A percentile compares a stretch with the other conserved stretches of the same genome.
These are phyloP conservation scores for Babesia bigemina DNA, from an alignment of 169 alveolate species.

Conservation along the genomic window DNA sequence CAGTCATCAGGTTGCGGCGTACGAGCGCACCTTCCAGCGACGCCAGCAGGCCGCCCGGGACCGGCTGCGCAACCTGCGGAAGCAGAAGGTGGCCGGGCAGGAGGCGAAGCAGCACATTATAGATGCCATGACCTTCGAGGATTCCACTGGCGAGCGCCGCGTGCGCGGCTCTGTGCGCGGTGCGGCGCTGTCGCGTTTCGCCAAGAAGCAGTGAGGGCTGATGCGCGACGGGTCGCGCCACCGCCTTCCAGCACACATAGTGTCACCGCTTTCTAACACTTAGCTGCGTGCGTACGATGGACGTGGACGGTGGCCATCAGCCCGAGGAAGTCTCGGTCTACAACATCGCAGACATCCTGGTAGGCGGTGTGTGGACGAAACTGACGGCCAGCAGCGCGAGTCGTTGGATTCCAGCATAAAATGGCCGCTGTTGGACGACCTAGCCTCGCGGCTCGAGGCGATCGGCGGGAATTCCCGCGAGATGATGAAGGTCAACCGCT, in stretches of 20 bases:
- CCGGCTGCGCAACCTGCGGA: slow-evolving; percentile 36
- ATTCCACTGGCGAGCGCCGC: slow-evolving; percentile 31
- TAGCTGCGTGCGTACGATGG: neutral
- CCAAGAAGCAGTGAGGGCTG: slow-evolving; percentile 12
- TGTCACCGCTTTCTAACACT: neutral
- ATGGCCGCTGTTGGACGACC: slow-evolving; percentile 61
- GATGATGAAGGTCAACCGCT: slow-evolving; percentile 46
- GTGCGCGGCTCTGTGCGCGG: slow-evolving; percentile 61
- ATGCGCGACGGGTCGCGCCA: neutral
- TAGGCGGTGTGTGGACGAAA: slow-evolving; percentile 9
- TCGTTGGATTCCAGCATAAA: slow-evolving; percentile 41
- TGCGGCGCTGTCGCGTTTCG: slow-evolving; percentile 63
- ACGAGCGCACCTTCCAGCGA: slow-evolving; percentile 58
- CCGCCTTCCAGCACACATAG: slow-evolving; percentile 4
- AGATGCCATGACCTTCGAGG: slow-evolving; percentile 40
- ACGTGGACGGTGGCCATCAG: slow-evolving; percentile 4
- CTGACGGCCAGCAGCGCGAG: neutral
- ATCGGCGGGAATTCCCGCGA: slow-evolving; percentile 42
- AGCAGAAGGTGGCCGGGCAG: slow-evolving; percentile 11
- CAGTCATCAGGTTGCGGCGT: slow-evolving; percentile 31
- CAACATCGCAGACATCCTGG: slow-evolving; percentile 47
- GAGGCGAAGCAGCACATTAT: slow-evolving; percentile 47
- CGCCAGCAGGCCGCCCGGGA: slow-evolving; percentile 67
- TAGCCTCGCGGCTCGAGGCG: slow-evolving; percentile 28
- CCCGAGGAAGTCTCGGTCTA: slow-evolving; percentile 40